phyloP scores from a whole-genome alignment of 106 monocot species.

The Dioscorea alata region DNA sequence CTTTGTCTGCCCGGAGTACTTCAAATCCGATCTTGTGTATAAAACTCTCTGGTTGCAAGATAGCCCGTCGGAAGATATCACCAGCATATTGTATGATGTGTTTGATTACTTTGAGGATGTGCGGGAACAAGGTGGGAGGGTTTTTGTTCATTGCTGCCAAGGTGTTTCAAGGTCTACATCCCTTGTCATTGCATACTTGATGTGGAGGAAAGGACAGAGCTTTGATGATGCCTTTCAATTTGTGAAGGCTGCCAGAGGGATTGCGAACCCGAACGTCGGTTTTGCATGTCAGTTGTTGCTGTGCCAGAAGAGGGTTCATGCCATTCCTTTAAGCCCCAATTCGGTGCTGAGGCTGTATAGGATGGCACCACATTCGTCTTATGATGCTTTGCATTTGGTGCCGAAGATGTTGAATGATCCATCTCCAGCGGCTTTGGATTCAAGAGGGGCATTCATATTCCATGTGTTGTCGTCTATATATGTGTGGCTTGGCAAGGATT shows the following conservation, averaged over 20 bases:
- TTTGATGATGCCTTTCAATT: slow-evolving; percentile 93
- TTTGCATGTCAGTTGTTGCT: slow-evolving; percentile 91
- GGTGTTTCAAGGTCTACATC: slow-evolving; percentile 91
- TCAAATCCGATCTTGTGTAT: slow-evolving; percentile 83
- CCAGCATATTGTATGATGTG: slow-evolving; percentile 88
- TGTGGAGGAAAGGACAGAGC: slow-evolving; percentile 98
- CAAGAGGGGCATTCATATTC: slow-evolving; percentile 85
- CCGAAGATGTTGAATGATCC: slow-evolving; percentile 81
- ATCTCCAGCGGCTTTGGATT: slow-evolving; percentile 58
- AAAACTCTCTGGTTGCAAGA: slow-evolving; percentile 97
- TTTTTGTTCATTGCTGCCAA: slow-evolving; percentile 92
- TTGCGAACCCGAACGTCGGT: slow-evolving; percentile 98
- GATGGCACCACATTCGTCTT: slow-evolving; percentile 91
- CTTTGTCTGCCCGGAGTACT: slow-evolving; percentile 88
- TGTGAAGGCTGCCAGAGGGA: slow-evolving; percentile 88
- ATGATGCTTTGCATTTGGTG: slow-evolving; percentile 86
- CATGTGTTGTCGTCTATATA: slow-evolving; percentile 68
- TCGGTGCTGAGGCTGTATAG: slow-evolving; percentile 74
- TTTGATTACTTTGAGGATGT: slow-evolving; percentile 99
- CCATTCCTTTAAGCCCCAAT: slow-evolving; percentile 81
- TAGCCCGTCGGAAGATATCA: slow-evolving; percentile 87
- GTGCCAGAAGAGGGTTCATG: slow-evolving; percentile 97
- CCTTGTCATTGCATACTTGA: slow-evolving; percentile 89
- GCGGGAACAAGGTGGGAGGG: slow-evolving; percentile 61
- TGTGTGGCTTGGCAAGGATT: slow-evolving; percentile 78